phyloP scores from a whole-genome alignment of 768 basidiomycete species.

The Lactarius deliciosus region DNA sequence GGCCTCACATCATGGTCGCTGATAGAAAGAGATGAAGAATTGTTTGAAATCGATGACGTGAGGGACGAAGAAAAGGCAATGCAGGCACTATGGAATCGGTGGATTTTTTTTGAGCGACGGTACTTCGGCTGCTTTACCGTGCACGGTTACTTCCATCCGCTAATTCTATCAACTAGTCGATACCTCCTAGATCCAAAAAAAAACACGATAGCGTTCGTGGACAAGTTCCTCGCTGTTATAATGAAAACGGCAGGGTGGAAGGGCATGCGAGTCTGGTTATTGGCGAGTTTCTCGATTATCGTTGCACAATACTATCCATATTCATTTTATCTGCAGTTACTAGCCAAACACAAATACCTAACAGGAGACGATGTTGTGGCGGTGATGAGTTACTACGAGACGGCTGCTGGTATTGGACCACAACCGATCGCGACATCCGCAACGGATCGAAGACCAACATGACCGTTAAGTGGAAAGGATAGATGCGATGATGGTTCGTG shows the following conservation, averaged over 20 bases:
- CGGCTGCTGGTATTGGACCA: not conserved
- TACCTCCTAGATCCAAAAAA: slow-evolving; percentile 16
- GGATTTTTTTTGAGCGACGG: slow-evolving; percentile 60
- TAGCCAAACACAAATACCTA: slow-evolving; percentile 25
- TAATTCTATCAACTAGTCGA: slow-evolving; percentile 12
- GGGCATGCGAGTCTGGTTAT: slow-evolving; percentile 22
- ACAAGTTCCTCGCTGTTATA: slow-evolving; percentile 2
- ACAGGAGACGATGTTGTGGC: slow-evolving; percentile 23
- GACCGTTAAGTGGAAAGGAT: not conserved
- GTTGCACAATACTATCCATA: not conserved
- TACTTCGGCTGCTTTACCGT: not conserved
- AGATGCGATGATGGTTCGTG: not conserved
- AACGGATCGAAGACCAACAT: not conserved
- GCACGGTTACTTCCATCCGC: not conserved
- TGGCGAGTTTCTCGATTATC: slow-evolving; percentile 13
- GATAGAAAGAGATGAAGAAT: slow-evolving; percentile 70
- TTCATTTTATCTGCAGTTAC: slow-evolving; percentile 3
- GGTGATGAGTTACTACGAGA: slow-evolving; percentile 20
- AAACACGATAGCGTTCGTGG: slow-evolving; percentile 6
- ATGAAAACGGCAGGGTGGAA: slow-evolving; percentile 23
- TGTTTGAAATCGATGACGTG: slow-evolving; percentile 70
- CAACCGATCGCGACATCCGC: not conserved
- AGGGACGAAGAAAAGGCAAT: slow-evolving; percentile 77
- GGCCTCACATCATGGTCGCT: slow-evolving; percentile 71
- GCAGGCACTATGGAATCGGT: slow-evolving; percentile 73